Percentiles rank a stretch among this genome's conserved stretches.
These are phyloP conservation scores for Paramecium primaurelia DNA, from an alignment of 73 alveolate genomes.

Conservation along the genomic window DNA sequence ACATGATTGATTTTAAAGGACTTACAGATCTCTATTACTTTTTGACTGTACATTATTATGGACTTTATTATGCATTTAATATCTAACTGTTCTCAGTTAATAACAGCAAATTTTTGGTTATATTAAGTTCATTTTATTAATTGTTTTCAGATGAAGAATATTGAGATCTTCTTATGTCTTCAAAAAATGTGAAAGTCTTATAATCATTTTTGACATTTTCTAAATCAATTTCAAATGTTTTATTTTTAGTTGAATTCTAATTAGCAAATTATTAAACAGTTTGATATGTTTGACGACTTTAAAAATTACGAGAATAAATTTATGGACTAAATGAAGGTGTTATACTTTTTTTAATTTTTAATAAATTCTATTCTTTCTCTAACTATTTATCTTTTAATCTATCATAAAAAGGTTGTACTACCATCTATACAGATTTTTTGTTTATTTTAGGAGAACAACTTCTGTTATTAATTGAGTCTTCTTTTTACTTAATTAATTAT, in stretches of 20 bases:
- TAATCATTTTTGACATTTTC: background rate
- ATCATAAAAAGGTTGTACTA: background rate
- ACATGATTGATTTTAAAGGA: background rate
- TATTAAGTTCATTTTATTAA: background rate
- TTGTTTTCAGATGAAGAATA: background rate
- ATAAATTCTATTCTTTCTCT: background rate
- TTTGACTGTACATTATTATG: background rate
- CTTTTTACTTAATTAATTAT: background rate
- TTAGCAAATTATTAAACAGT: background rate
- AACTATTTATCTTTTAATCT: background rate
- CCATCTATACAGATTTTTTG: background rate
- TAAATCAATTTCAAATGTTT: background rate
- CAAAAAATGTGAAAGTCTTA: background rate
- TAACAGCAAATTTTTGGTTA: background rate
- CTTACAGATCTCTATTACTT: background rate
- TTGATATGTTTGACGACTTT: background rate
- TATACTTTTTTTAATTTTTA: background rate
- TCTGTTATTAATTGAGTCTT: background rate
- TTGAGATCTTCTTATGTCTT: background rate
- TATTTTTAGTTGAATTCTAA: background rate
- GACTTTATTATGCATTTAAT: background rate
- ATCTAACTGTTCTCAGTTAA: background rate
- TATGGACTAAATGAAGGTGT: constrained; percentile 10
- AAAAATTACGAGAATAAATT: background rate
- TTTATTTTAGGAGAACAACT: background rate